Evolutionary conservation across 2,329 filamentous ascomycete genomes (phyloP).

Genomic region (Zopfia rhizophila): DNA sequence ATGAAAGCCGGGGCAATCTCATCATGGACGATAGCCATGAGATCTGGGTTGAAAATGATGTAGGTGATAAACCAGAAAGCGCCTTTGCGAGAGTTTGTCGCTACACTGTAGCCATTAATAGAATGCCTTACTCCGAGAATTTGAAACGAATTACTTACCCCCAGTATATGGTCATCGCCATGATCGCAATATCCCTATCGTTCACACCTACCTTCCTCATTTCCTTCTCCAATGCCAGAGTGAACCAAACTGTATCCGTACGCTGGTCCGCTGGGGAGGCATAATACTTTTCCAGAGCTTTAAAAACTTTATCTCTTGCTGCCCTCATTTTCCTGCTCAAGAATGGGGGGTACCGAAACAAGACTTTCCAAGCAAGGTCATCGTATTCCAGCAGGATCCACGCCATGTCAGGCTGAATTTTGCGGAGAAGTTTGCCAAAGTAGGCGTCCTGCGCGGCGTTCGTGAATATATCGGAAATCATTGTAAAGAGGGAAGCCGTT

Average conservation of each 20-base stretch:
- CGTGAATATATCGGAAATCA: conserved; percentile 3
- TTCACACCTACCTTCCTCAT: not conserved
- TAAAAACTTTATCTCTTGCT: not conserved
- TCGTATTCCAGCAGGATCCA: conserved; percentile 1
- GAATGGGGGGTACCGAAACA: conserved; percentile 2
- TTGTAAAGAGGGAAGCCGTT: not conserved
- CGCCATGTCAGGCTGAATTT: conserved; percentile 1
- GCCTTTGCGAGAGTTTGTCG: conserved; percentile 1
- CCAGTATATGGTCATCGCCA: not conserved
- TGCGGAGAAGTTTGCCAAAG: not conserved
- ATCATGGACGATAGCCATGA: not conserved
- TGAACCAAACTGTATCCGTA: conserved; percentile 1
- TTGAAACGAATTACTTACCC: too few species aligned
- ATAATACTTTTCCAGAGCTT: not conserved
- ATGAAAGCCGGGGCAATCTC: conserved; percentile 1
- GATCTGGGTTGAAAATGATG: conserved; percentile 1
- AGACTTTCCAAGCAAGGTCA: conserved; percentile 3
- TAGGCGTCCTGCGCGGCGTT: conserved; percentile 1
- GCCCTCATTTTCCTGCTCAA: not conserved
- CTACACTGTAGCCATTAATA: too few species aligned
- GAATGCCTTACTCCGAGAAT: too few species aligned
- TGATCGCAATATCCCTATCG: not conserved
- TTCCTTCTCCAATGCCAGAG: conserved; percentile 1
- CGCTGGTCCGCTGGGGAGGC: not conserved
- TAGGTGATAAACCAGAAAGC: conserved; percentile 5